Conservation (phyloP, 495 filamentous ascomycete genomes). For the Cercophora samala region DNA sequence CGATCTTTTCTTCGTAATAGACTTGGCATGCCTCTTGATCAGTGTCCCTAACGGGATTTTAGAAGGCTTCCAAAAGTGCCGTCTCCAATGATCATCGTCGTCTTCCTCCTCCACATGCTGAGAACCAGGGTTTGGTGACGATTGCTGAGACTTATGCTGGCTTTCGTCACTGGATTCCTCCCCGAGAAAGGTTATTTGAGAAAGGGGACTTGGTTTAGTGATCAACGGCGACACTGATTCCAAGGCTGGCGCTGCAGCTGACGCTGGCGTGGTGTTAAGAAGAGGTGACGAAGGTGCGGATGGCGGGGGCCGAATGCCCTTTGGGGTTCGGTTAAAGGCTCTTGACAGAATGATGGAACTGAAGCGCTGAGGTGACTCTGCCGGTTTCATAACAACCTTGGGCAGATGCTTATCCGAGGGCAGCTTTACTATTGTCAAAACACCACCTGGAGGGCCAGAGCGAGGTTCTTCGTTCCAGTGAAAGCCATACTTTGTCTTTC, state of each 20-base stretch:
- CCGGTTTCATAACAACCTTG: neutral
- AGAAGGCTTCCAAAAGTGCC: neutral
- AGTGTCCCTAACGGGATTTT: neutral
- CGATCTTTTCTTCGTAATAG: neutral
- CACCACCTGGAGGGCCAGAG: neutral
- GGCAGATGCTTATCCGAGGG: neutral
- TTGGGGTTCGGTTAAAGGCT: neutral
- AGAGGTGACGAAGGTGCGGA: neutral
- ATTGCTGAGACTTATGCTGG: neutral
- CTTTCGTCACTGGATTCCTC: neutral
- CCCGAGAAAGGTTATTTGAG: neutral
- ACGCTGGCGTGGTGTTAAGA: neutral
- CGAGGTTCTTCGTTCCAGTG: neutral
- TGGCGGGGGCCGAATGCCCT: neutral
- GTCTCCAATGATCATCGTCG: neutral
- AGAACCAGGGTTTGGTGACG: neutral
- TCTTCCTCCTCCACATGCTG: neutral
- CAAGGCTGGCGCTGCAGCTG: neutral
- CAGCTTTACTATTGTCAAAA: neutral
- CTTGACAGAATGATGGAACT: neutral
- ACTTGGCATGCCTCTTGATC: constrained; percentile 1
- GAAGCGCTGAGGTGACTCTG: neutral
- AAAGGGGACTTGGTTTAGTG: neutral
- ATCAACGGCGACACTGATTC: neutral
- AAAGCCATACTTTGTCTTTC: neutral